phyloP scores from a whole-genome alignment of 2,329 filamentous ascomycete species.

The Epichloe elymi region DNA sequence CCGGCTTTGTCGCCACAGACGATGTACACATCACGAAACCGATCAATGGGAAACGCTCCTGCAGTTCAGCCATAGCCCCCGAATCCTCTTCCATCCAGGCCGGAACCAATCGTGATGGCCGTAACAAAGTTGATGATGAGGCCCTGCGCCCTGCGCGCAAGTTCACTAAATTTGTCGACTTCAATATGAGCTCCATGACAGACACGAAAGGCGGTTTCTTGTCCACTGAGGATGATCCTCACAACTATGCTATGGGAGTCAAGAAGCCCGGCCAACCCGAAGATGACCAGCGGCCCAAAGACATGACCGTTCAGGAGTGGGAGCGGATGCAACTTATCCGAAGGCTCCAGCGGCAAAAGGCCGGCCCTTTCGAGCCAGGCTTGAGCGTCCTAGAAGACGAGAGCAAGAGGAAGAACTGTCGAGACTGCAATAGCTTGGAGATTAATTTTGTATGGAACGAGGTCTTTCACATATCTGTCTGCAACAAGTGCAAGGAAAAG shows the following conservation, averaged over 20 bases:
- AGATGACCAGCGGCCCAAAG: conserved; percentile 54
- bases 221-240: conserved; percentile 79
- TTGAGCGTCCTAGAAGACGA: conserved; percentile 59
- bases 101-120: conserved; percentile 56
- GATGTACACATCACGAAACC: conserved; percentile 41
- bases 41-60: conserved; percentile 51
- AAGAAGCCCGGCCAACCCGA: conserved; percentile 23
- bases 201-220: conserved; percentile 96
- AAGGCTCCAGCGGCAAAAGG: conserved; percentile 57
- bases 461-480: conserved; percentile 62
- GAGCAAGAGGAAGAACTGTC: conserved; percentile 58
- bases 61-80: conserved; percentile 43
- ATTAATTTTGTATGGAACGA: conserved; percentile 96
- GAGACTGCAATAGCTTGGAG: conserved; percentile 71
- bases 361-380: conserved; percentile 78
- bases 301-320: conserved; percentile 89
- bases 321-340: conserved; percentile 66
- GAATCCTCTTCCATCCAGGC: conserved; percentile 25
- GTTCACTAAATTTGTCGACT: conserved; percentile 90
- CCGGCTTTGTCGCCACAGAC: conserved; percentile 59
- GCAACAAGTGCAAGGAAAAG: conserved; percentile 77
- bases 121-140: conserved; percentile 32
- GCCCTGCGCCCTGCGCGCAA: conserved; percentile 65
- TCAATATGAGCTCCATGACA: conserved; percentile 95
- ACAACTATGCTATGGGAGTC: conserved; percentile 57